Evolutionary conservation across 176 grass and related monocot species (phyloP).

Genomic region (Eleusine coracana): DNA sequence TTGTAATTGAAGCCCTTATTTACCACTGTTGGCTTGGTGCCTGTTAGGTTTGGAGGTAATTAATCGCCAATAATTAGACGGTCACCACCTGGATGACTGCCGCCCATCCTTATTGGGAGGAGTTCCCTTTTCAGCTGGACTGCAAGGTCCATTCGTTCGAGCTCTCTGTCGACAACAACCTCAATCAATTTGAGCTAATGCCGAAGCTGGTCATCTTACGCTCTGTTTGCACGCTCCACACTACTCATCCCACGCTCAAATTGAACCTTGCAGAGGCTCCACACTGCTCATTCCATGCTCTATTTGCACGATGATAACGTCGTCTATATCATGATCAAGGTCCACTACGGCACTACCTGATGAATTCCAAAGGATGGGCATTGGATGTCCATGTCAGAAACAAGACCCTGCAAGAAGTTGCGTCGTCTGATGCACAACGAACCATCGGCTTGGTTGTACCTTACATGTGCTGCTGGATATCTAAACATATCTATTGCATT

Average conservation of each 20-base stretch:
- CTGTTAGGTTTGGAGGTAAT: no score
- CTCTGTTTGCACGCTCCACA: no score
- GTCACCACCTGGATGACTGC: no score
- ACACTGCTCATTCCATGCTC: not conserved
- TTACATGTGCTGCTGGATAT: not conserved
- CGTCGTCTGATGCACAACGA: not conserved
- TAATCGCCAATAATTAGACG: no score
- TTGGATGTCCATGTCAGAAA: not conserved
- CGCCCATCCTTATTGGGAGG: no score
- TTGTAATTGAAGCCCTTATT: no score
- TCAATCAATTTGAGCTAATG: not conserved
- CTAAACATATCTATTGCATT: not conserved
- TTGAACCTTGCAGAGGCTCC: not conserved
- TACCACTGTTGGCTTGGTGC: no score
- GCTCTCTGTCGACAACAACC: not conserved
- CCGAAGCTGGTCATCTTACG: not conserved
- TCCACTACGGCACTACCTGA: not conserved
- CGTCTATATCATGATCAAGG: not conserved
- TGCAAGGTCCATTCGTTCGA: not conserved
- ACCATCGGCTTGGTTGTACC: not conserved
- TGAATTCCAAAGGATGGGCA: not conserved
- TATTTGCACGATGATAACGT: not conserved
- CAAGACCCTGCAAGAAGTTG: not conserved
- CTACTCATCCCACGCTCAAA: not conserved
- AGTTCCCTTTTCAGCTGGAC: not conserved